Base-by-base conservation (phyloP, 2,329 filamentous ascomycete genomes). In the Fusarium sp. region DNA sequence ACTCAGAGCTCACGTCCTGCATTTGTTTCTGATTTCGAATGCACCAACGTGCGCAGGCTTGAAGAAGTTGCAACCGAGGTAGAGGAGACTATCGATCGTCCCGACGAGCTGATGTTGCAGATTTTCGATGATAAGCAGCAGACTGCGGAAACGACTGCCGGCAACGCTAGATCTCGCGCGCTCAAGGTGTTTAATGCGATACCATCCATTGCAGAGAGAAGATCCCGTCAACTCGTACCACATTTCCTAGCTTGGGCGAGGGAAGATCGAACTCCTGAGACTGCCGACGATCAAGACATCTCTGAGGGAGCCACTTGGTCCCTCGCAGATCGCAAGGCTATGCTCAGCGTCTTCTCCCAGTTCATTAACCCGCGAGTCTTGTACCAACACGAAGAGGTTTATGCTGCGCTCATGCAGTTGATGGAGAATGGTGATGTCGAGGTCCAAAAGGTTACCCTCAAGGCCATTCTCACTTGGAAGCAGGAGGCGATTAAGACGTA, bases 391-490 rank as follows among this genome's bases (percentile, higher is more conserved):
- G 83, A 88, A 11, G 89, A 93, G 55, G 94, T 97, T 0, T 92
- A 94, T 72, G 80, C 87, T 10, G 89, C 92, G 17, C 82, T 98
- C 23, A 81, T 97, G 18, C 84, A 86, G 31, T 84, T 97, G 21
- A 83, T 97, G 68, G 88, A 90, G 41, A 97, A 97, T 75, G 96
- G 96, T 72, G 96, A 99, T 75, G 85, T 90, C 5, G 95, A 97
- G 69, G 88, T 97, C 17, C 96, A 99, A 77, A 95, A 91, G 69
- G 87, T 90, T 43, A 90, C 94, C 1, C 84, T 99, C 35, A 94
- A 94, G 76, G 92, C 91, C 11, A 87, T 99, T 10, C 84, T 97
- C 51, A 88, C 93, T 0, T 99, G 96, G 95, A 98, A 97, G 77
- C 87, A 91, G 58, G 85, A 90, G 4, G 88, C 86, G 11, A 83